These are phyloP conservation scores for Iodosphaeria phyllophila DNA, from an alignment of 2,329 filamentous ascomycete genomes.

Conservation along the genomic window DNA sequence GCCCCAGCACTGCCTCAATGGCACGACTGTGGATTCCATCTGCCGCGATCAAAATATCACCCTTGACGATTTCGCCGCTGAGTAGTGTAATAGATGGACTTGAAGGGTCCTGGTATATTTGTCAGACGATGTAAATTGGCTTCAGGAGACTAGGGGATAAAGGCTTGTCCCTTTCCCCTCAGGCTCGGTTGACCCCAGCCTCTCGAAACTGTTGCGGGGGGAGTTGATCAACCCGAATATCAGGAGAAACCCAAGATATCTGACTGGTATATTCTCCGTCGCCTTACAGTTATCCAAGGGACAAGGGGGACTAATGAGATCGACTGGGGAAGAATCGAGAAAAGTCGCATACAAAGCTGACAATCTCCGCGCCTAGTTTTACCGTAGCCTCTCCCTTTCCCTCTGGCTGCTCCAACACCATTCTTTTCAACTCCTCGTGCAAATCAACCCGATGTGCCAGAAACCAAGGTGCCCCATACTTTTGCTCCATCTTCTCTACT, in stretches of 20 bases:
- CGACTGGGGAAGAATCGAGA: too few species aligned
- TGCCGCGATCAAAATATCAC: slow-evolving; percentile 23
- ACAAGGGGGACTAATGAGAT: too few species aligned
- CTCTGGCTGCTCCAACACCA: too few species aligned
- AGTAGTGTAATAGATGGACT: slow-evolving; percentile 44
- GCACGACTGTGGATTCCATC: slow-evolving; percentile 19
- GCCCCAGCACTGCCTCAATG: slow-evolving; percentile 10
- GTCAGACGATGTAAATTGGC: too few species aligned
- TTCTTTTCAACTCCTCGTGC: slow-evolving; percentile 15
- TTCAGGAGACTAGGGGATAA: too few species aligned
- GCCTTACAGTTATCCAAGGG: too few species aligned
- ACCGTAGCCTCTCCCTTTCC: too few species aligned
- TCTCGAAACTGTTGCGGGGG: not conserved
- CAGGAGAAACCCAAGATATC: too few species aligned
- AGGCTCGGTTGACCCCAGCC: too few species aligned
- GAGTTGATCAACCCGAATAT: too few species aligned
- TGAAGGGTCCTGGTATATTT: slow-evolving; percentile 55
- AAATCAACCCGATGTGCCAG: slow-evolving; percentile 21
- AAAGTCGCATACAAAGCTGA: slow-evolving; percentile 10
- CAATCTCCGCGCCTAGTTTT: slow-evolving; percentile 9
- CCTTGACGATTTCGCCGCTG: slow-evolving; percentile 10
- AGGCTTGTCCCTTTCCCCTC: too few species aligned
- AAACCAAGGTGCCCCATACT: slow-evolving; percentile 15
- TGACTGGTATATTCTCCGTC: too few species aligned
- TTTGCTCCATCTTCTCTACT: slow-evolving; percentile 5